phyloP scores from a whole-genome alignment of 768 basidiomycete species.

The Mycena amicta region DNA sequence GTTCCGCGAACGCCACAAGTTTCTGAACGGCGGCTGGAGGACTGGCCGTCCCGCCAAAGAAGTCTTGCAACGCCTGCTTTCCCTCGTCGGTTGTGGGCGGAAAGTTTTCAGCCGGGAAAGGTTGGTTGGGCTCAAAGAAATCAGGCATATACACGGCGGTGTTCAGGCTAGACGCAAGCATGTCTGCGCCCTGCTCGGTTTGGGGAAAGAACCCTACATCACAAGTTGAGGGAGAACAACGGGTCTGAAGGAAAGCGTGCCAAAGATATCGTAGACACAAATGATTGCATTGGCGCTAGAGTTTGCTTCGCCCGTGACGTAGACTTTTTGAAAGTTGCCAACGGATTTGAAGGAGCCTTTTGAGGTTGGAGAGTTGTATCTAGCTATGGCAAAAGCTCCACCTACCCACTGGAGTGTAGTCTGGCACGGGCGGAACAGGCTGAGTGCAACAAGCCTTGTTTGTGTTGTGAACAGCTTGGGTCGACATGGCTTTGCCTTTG shows the following conservation, averaged over 20 bases:
- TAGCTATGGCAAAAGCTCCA: background rate
- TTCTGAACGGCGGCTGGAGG: constrained; percentile 41
- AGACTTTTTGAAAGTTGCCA: constrained; percentile 53
- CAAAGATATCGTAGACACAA: constrained; percentile 67
- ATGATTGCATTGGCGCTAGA: constrained; percentile 49
- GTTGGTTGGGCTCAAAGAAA: constrained; percentile 57
- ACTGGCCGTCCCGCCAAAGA: constrained; percentile 59
- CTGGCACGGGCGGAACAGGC: constrained; percentile 57
- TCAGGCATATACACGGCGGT: constrained; percentile 63
- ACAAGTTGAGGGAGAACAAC: too few species aligned
- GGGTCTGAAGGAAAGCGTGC: constrained; percentile 28
- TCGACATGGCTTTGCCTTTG: constrained; percentile 36
- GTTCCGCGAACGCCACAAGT: constrained; percentile 42
- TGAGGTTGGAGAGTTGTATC: background rate
- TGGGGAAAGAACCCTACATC: constrained; percentile 65
- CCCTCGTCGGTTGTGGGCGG: constrained; percentile 58
- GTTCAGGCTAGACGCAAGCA: constrained; percentile 41
- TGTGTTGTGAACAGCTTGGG: constrained; percentile 36
- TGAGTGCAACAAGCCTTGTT: constrained; percentile 55
- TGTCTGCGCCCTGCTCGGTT: constrained; percentile 66
- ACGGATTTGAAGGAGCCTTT: constrained; percentile 39
- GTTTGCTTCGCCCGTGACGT: constrained; percentile 50
- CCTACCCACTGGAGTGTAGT: constrained; percentile 53
- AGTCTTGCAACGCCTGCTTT: constrained; percentile 54
- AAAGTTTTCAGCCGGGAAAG: constrained; percentile 52